Evolutionary conservation across 257 asterid genomes (phyloP), one percentile per base, ranked within the genome.

Genomic region (Jacaranda mimosifolia): DNA sequence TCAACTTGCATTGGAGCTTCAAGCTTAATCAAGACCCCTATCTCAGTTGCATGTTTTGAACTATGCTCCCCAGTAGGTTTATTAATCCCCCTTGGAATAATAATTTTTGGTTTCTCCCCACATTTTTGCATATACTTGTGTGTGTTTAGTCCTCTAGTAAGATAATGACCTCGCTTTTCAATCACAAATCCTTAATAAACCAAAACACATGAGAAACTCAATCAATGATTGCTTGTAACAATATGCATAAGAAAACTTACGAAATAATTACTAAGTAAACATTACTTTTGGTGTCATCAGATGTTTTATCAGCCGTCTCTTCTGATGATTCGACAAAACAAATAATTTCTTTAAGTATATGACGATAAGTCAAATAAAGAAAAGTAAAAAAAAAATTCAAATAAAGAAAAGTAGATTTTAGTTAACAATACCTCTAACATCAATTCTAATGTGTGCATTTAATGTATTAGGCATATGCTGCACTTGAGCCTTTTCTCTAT

Each of bases 1-100:
- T 60, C 66, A 10, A 60, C 66, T 60, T 60, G 66, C 66, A 60
- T 60, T 60, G 66, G 66, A 35, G 42, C 66, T 35, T 32, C 66
- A 60, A 60, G 66, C 66, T 14, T 21, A 60, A 21, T 60, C 4
- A 60, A 11, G 15, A 60, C 40, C 42, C 66, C 43, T 21, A 32
- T 60, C 14, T 21, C 15, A 7, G 15, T 19, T 7, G 66, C 66
- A 14, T 59, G 40, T 26, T 59, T 59, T 19, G 42, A 59, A 10
- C 40, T 32, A 32, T 59, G 66, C 40, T 19, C 38, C 13, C 66
- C 66, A 21, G 7, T 40, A 9, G 40, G 66, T 32, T 8, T 59
- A 5, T 59, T 59, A 7, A 59, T 3, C 9, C 66, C 66, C 15
- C 21, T 12, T 21, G 66, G 66, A 7, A 59, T 59, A 19, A 59